These are phyloP conservation scores for Fusarium sp. DNA, from an alignment of 2,329 filamentous ascomycete genomes.

Conservation along the genomic window DNA sequence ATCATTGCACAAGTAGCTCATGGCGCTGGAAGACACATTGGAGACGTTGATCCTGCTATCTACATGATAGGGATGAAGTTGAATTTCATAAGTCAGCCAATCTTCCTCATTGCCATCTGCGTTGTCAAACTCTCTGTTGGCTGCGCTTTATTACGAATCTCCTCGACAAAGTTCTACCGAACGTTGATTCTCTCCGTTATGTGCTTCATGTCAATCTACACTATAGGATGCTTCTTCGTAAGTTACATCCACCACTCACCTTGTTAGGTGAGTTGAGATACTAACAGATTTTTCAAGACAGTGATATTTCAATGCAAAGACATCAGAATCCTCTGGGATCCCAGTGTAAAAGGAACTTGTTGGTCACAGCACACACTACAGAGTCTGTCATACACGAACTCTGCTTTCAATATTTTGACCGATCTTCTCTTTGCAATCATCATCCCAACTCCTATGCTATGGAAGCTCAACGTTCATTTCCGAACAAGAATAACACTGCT, in stretches of 20 bases:
- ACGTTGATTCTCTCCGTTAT: conserved; percentile 56
- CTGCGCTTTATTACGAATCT: conserved; percentile 58
- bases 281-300: no score
- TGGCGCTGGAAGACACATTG: conserved; percentile 61
- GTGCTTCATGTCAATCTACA: conserved; percentile 53
- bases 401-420: conserved; percentile 54
- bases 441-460: conserved; percentile 56
- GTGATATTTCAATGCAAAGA: conserved; percentile 64
- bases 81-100: conserved; percentile 60
- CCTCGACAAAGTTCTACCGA: conserved; percentile 54
- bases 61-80: conserved; percentile 56
- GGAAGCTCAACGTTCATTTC: conserved; percentile 57
- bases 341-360: conserved; percentile 54
- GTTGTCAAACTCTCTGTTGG: conserved; percentile 60
- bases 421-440: conserved; percentile 57
- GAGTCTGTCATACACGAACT: conserved; percentile 59
- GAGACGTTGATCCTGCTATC: conserved; percentile 56
- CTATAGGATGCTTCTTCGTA: conserved; percentile 55
- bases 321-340: conserved; percentile 61
- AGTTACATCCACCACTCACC: no score
- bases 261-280: no score
- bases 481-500: conserved; percentile 58
- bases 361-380: conserved; percentile 58
- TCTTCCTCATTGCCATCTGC: conserved; percentile 59
- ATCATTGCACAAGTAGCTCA: conserved; percentile 57